These are phyloP conservation scores for Fragaria ananassa DNA, from an alignment of 306 rosid genomes.

Conservation along the genomic window DNA sequence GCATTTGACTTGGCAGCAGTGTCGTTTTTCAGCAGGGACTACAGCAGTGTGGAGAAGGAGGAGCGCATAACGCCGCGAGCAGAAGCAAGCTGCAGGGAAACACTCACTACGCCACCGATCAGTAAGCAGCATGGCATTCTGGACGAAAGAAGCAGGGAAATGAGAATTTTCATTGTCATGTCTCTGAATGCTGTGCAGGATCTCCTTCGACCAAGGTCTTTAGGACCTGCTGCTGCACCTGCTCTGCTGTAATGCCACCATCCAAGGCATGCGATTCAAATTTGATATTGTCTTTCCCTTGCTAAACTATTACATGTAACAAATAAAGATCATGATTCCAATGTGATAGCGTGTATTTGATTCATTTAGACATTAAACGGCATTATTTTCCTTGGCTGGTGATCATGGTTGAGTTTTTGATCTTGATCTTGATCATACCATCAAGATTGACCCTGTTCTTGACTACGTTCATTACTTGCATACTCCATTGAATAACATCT, in stretches of 20 bases:
- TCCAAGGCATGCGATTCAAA: background rate
- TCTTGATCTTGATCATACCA: background rate
- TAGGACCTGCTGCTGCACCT: background rate
- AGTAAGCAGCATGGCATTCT: background rate
- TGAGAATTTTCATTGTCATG: constrained; percentile 32
- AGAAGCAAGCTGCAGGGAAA: constrained; percentile 13
- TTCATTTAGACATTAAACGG: background rate
- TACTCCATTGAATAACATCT: background rate
- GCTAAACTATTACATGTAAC: background rate
- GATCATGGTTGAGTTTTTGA: background rate
- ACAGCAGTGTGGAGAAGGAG: background rate
- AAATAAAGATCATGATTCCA: background rate
- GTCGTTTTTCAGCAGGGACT: background rate
- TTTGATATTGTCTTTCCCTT: background rate
- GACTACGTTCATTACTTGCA: background rate
- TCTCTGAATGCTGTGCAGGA: constrained; percentile 1
- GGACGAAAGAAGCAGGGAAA: background rate
- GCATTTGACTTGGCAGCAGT: constrained; percentile 5
- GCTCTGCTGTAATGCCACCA: background rate
- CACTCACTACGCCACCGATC: background rate
- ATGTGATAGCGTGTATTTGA: background rate
- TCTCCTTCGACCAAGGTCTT: background rate
- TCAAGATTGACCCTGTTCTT: background rate
- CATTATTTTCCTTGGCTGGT: background rate
- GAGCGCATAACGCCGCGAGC: constrained; percentile 19